A percentile compares a stretch with the other conserved stretches of the same genome.
phyloP scores from a whole-genome alignment of 2,329 filamentous ascomycete species.

The Penicillium oxalicum region DNA sequence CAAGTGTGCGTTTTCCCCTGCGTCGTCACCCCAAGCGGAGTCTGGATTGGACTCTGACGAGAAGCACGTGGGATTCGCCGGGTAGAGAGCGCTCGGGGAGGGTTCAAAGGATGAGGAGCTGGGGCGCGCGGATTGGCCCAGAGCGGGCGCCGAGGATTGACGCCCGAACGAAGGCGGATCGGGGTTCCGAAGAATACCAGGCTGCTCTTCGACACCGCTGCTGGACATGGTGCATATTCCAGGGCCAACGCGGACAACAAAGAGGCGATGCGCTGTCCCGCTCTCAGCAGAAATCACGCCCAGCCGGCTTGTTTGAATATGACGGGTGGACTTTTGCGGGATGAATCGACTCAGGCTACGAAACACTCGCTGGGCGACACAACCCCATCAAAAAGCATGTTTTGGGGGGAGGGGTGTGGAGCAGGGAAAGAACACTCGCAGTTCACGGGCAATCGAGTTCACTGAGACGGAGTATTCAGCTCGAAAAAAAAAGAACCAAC shows the following conservation, averaged over 20 bases:
- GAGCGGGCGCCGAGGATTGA: slow-evolving; percentile 26
- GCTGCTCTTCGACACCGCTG: slow-evolving; percentile 37
- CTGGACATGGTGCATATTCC: slow-evolving; percentile 41
- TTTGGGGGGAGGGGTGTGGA: slow-evolving; percentile 4
- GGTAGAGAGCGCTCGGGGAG: slow-evolving; percentile 22
- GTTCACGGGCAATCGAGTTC: slow-evolving; percentile 2
- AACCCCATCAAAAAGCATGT: slow-evolving; percentile 35
- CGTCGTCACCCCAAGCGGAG: slow-evolving; percentile 20
- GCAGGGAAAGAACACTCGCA: slow-evolving; percentile 7
- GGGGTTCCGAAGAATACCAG: slow-evolving; percentile 28
- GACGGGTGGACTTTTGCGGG: slow-evolving; percentile 30
- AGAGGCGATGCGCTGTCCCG: slow-evolving; percentile 37
- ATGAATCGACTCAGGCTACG: slow-evolving; percentile 32
- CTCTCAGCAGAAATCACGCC: slow-evolving; percentile 30
- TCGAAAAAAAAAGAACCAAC: too few species aligned
- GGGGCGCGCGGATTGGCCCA: slow-evolving; percentile 19
- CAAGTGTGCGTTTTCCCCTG: slow-evolving; percentile 10
- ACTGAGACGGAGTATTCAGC: not conserved
- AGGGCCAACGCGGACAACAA: slow-evolving; percentile 18
- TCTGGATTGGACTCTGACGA: slow-evolving; percentile 17
- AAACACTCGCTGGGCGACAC: slow-evolving; percentile 33
- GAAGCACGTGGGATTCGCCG: slow-evolving; percentile 24
- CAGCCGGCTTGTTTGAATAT: slow-evolving; percentile 4
- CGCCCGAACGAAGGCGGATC: slow-evolving; percentile 26
- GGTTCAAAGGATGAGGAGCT: slow-evolving; percentile 21